These are phyloP conservation scores for Ilyonectria destructans DNA, from an alignment of 2,329 filamentous ascomycete species.

Conservation along the genomic window DNA sequence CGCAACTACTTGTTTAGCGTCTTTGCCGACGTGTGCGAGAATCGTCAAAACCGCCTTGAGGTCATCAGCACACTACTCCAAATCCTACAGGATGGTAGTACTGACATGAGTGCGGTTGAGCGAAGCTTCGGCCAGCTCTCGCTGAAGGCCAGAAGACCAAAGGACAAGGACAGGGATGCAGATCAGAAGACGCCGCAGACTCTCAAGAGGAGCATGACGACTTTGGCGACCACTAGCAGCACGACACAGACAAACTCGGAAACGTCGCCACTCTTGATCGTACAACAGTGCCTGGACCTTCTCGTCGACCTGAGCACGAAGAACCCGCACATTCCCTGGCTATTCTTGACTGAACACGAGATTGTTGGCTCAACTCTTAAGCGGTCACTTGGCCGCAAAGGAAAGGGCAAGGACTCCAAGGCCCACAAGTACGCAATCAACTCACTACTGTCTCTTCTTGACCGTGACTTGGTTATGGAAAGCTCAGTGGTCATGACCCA, in stretches of 20 bases:
- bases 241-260: conserved; percentile 79
- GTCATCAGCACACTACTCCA: conserved; percentile 93
- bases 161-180: conserved; percentile 73
- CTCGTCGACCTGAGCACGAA: conserved; percentile 87
- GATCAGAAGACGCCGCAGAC: conserved; percentile 84
- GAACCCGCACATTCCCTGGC: conserved; percentile 89
- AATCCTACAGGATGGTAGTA: conserved; percentile 95
- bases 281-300: conserved; percentile 93
- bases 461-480: conserved; percentile 96
- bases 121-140: conserved; percentile 96
- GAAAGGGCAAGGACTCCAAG: conserved; percentile 89
- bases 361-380: conserved; percentile 81
- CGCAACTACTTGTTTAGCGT: conserved; percentile 89
- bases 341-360: conserved; percentile 97
- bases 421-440: conserved; percentile 93
- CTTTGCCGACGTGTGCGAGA: conserved; percentile 93
- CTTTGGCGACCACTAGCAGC: conserved; percentile 62
- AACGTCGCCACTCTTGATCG: conserved; percentile 93
- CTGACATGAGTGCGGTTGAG: conserved; percentile 93
- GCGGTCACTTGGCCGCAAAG: conserved; percentile 83
- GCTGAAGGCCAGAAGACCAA: conserved; percentile 87
- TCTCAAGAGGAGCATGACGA: conserved; percentile 82
- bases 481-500: conserved; percentile 98
- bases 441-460: conserved; percentile 87
- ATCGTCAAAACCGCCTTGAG: conserved; percentile 95